Percentiles rank a stretch among this genome's conserved stretches.
Evolutionary conservation across 495 filamentous ascomycete species (phyloP).

Genomic region (Neurospora sp.): DNA sequence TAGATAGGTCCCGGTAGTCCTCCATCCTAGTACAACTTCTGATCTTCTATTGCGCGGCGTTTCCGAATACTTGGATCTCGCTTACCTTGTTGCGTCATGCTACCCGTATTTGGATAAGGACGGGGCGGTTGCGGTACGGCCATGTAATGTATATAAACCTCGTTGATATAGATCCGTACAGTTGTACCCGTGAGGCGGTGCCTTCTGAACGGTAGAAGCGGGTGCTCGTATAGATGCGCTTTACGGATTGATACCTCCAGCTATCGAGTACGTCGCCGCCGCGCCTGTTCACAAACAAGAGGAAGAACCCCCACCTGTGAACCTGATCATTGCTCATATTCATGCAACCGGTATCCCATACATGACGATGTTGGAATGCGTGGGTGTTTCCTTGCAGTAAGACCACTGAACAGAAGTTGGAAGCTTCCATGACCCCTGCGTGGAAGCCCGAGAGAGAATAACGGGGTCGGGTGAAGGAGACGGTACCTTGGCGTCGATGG

Average conservation of each 20-base stretch:
- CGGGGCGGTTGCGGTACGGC: neutral
- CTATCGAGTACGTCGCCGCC: neutral
- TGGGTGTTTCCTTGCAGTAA: neutral
- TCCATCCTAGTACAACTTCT: neutral
- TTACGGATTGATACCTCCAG: neutral
- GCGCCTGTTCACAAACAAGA: neutral
- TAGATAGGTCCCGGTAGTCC: neutral
- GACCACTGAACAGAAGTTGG: neutral
- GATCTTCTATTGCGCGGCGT: neutral
- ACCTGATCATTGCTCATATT: neutral
- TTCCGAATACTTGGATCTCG: neutral
- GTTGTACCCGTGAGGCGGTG: neutral
- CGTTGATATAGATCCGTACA: neutral
- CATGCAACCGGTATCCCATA: neutral
- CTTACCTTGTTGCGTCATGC: neutral
- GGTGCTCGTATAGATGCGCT: neutral
- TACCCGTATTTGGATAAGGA: neutral
- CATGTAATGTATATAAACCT: neutral
- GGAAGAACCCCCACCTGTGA: neutral
- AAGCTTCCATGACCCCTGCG: constrained; percentile 14
- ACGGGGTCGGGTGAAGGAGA: constrained; percentile 1
- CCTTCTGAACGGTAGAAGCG: neutral
- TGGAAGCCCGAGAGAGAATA: constrained; percentile 7
- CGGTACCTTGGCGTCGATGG: constrained; percentile 10
- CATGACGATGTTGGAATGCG: neutral